These are phyloP conservation scores for Umbelopsis vinacea DNA, from an alignment of 192 early-diverging fungal genomes.

Conservation along the genomic window DNA sequence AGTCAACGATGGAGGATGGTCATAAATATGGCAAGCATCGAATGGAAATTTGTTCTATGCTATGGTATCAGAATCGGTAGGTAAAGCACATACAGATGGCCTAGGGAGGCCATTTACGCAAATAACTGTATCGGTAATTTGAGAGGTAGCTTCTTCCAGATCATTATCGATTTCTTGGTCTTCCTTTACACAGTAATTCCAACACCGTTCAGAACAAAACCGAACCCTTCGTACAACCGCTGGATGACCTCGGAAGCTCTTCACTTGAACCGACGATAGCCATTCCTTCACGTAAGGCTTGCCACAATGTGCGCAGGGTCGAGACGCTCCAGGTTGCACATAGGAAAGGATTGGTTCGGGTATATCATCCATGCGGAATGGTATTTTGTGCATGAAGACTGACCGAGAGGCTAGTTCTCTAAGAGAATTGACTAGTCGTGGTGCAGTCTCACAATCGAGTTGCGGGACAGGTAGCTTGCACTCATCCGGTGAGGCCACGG, in stretches of 20 bases:
- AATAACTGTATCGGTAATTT: constrained; percentile 13
- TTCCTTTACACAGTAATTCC: constrained; percentile 24
- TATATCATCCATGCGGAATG: constrained; percentile 20
- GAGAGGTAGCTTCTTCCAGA: constrained; percentile 6
- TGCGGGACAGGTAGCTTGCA: not conserved
- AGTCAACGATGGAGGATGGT: not conserved
- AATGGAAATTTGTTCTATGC: not conserved
- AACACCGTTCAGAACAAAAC: constrained; percentile 52
- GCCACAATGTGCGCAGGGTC: constrained; percentile 44
- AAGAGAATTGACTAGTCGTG: constrained; percentile 46
- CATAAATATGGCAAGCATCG: not conserved
- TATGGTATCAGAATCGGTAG: not conserved
- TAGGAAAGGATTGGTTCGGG: not conserved
- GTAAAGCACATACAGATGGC: not conserved
- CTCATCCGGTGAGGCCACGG: not conserved
- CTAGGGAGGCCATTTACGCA: constrained; percentile 1
- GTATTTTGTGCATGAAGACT: constrained; percentile 32
- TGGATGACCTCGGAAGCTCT: constrained; percentile 55
- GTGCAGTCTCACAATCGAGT: not conserved
- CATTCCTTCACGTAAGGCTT: constrained; percentile 57
- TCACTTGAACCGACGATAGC: constrained; percentile 56
- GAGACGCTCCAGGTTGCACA: constrained; percentile 40
- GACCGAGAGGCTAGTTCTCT: constrained; percentile 48
- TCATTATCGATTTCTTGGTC: not conserved
- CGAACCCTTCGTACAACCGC: constrained; percentile 55